Base-by-base conservation (phyloP, 2,329 filamentous ascomycete genomes). In the Trichophyton verrucosum region DNA sequence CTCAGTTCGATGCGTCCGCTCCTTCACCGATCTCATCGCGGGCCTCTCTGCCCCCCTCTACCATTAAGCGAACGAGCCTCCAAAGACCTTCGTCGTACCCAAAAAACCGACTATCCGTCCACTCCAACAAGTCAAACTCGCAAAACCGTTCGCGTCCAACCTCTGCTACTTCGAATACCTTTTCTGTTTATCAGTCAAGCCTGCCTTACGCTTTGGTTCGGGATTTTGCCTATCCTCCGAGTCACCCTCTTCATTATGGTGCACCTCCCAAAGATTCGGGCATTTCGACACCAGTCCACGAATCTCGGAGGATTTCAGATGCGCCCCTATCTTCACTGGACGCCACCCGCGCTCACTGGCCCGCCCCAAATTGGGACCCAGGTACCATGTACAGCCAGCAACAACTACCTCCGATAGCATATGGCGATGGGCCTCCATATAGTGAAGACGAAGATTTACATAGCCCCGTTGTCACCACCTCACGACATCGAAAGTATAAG, bases 371-470 rank as follows among this genome's bases (percentile, higher is more conserved):
- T 4, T 80, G 73, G 70, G 70, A 69, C 49, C 69, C 61, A 65
- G 80, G 68, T 74, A 81, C 66, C 73, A 75, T 80, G 38, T 80
- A 82, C 64, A 81, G 79, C 65, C 86, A 81, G 60, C 83, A 88
- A 66, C 87, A 91, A 68, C 79, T 95, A 15, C 86, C 89, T 8
- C 87, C 88, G 20, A 91, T 94, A 70, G 84, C 89, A 57, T 92
- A 94, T 68, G 88, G 84, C 3, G 90, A 94, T 70, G 91, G 91
- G 0, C 91, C 91, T 22, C 92, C 91, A 1, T 97, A 91, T 77
- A 95, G 90, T 73, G 91, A 96, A 75, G 91, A 97, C 69, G 91
- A 97, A 68, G 94, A 97, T 73, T 80, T 96, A 49, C 89, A 94
- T 69, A 95, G 91, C 70, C 91, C 91, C 0, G 82, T 86, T 15